Conservation (phyloP, 768 basidiomycete genomes). For the Phylloporus sp. region DNA sequence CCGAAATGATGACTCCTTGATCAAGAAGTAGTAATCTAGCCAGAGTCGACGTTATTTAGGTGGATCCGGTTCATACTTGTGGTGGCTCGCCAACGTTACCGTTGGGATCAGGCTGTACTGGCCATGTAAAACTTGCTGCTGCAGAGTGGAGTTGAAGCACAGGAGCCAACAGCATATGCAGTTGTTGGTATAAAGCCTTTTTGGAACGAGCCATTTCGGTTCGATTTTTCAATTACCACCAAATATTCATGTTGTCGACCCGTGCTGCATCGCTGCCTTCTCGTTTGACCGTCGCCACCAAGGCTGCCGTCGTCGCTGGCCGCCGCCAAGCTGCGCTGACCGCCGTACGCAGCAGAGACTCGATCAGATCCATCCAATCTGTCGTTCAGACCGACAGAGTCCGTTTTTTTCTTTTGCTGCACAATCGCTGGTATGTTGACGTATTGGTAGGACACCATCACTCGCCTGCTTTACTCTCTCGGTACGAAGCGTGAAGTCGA, state of each 20-base stretch:
- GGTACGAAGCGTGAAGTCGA: conserved; percentile 97
- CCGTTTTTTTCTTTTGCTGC: conserved; percentile 20
- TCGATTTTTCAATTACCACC: not conserved
- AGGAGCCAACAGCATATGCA: too few relatives aligned
- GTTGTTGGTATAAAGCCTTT: too few relatives aligned
- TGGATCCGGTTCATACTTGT: too few relatives aligned
- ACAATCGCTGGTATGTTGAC: not conserved
- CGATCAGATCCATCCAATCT: conserved; percentile 48
- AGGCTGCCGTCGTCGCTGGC: conserved; percentile 44
- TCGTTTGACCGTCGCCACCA: conserved; percentile 36
- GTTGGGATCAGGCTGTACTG: too few relatives aligned
- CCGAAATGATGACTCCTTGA: too few relatives aligned
- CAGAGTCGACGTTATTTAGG: too few relatives aligned
- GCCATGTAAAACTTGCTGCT: too few relatives aligned
- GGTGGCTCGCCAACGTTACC: too few relatives aligned
- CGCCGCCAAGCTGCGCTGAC: conserved; percentile 37
- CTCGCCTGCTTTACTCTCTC: conserved; percentile 92
- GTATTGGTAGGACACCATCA: conserved; percentile 83
- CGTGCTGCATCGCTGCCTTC: conserved; percentile 22
- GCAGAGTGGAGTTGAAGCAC: too few relatives aligned
- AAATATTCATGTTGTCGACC: conserved; percentile 31
- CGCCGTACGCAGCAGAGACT: conserved; percentile 36
- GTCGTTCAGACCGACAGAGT: conserved; percentile 74
- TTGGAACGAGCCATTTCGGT: too few relatives aligned
- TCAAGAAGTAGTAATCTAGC: too few relatives aligned